phyloP scores from a whole-genome alignment of 441 rosid species.

The Erysimum cheiri region DNA sequence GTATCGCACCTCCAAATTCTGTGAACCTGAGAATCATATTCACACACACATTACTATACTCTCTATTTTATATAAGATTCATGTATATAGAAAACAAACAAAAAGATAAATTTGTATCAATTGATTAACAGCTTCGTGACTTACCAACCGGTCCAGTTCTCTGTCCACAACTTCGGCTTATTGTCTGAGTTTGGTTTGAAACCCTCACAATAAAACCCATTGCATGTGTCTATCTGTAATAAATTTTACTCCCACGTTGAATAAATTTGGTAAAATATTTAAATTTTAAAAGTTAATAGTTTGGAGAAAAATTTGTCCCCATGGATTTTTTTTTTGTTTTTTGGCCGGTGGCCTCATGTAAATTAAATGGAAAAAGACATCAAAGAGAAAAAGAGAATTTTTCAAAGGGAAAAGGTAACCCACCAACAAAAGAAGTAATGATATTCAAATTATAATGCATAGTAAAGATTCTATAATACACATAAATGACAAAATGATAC shows the following conservation, averaged over 20 bases:
- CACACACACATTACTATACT: slow-evolving; percentile 1
- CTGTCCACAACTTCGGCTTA: slow-evolving; percentile 75
- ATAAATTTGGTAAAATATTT: not conserved
- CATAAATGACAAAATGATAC: slow-evolving; percentile 3
- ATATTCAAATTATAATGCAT: not conserved
- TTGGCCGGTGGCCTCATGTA: slow-evolving; percentile 27
- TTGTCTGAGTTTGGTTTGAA: slow-evolving; percentile 49
- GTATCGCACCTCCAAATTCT: slow-evolving; percentile 62
- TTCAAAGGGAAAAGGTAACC: slow-evolving; percentile 27
- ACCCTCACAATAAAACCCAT: slow-evolving; percentile 58
- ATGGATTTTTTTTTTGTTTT: slow-evolving; percentile 1
- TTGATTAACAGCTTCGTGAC: slow-evolving; percentile 25
- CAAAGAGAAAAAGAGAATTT: not conserved
- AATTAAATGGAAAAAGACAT: slow-evolving; percentile 28
- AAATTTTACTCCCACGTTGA: not conserved
- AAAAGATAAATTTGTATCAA: not conserved
- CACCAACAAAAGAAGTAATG: slow-evolving; percentile 21
- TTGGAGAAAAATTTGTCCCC: not conserved
- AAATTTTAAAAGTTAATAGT: not conserved
- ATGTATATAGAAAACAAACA: not conserved
- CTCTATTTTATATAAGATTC: not conserved
- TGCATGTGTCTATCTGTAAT: slow-evolving; percentile 57
- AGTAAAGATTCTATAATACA: not conserved
- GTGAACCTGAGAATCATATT: slow-evolving; percentile 47
- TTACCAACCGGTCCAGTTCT: slow-evolving; percentile 76